Evolutionary conservation across 345 rosid species (phyloP).

Genomic region (Arabidopsis thaliana): DNA sequence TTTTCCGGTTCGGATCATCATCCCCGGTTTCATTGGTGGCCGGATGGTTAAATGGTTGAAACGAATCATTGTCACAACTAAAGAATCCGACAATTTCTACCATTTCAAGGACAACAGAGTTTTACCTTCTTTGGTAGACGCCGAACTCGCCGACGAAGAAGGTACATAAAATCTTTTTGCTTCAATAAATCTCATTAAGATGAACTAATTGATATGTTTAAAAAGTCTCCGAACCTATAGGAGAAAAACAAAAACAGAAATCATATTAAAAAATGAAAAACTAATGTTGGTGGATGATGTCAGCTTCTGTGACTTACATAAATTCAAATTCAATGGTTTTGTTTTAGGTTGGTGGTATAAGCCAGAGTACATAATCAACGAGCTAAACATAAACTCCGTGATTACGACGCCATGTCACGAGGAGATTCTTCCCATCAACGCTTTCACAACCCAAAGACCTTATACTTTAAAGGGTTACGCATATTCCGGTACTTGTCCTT

Average conservation of each 20-base stretch:
- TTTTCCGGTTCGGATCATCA: slow-evolving; percentile 75
- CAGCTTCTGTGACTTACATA: background rate
- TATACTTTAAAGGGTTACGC: slow-evolving; percentile 82
- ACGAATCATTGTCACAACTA: slow-evolving; percentile 69
- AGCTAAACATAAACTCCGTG: slow-evolving; percentile 87
- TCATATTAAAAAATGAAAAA: background rate
- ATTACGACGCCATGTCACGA: slow-evolving; percentile 87
- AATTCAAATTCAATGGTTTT: background rate
- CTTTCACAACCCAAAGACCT: slow-evolving; percentile 86
- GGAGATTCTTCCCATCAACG: slow-evolving; percentile 81
- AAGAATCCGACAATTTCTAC: slow-evolving; percentile 75
- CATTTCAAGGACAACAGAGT: slow-evolving; percentile 87
- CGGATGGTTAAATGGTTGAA: slow-evolving; percentile 96
- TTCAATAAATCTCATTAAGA: background rate
- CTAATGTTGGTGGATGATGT: slow-evolving; percentile 18
- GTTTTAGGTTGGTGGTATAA: slow-evolving; percentile 93
- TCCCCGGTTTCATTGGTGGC: slow-evolving; percentile 94
- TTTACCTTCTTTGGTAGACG: slow-evolving; percentile 81
- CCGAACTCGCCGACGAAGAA: slow-evolving; percentile 86
- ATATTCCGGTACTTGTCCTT: slow-evolving; percentile 68
- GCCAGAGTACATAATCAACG: slow-evolving; percentile 86
- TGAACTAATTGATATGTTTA: background rate
- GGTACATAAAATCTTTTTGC: slow-evolving; percentile 47
- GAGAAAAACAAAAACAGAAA: slow-evolving; percentile 1
- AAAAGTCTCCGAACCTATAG: slow-evolving; percentile 1